These are phyloP conservation scores for Termitomyces sp. DNA, from an alignment of 768 basidiomycete species.

Conservation along the genomic window DNA sequence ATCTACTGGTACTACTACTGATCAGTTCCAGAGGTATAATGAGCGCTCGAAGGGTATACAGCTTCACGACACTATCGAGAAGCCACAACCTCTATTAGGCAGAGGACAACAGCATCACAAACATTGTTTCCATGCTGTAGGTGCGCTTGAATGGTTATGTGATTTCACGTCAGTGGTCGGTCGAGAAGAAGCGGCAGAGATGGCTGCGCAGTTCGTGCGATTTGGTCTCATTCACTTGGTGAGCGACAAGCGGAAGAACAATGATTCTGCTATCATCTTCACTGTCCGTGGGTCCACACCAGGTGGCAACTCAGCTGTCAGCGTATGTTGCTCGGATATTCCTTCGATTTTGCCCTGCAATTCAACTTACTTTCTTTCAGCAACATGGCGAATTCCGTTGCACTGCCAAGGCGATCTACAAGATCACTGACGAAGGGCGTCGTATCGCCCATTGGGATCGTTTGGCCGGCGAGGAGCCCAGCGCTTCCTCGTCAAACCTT, in stretches of 20 bases:
- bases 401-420: conserved; percentile 93
- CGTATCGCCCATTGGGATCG: conserved; percentile 84
- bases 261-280: conserved; percentile 91
- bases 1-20: conserved; percentile 39
- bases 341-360: conserved; percentile 9
- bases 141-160: conserved; percentile 93
- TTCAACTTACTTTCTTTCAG: conserved; percentile 35
- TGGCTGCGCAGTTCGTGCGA: conserved; percentile 96
- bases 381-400: conserved; percentile 96
- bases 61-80: conserved; percentile 70
- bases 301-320: conserved; percentile 70
- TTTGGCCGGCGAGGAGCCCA: conserved; percentile 54
- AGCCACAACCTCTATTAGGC: conserved; percentile 50
- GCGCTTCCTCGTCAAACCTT: conserved; percentile 62
- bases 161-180: conserved; percentile 97
- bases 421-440: conserved; percentile 88
- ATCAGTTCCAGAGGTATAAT: conserved; percentile 71
- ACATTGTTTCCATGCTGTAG: conserved; percentile 82
- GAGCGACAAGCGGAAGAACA: conserved; percentile 88
- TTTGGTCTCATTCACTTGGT: conserved; percentile 88
- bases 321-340: conserved; percentile 41
- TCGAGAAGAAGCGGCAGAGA: conserved; percentile 94
- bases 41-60: conserved; percentile 75
- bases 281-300: conserved; percentile 82
- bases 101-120: conserved; percentile 51